Evolutionary conservation across 2,329 filamentous ascomycete genomes (phyloP).

Genomic region (Clonostachys chloroleuca): DNA sequence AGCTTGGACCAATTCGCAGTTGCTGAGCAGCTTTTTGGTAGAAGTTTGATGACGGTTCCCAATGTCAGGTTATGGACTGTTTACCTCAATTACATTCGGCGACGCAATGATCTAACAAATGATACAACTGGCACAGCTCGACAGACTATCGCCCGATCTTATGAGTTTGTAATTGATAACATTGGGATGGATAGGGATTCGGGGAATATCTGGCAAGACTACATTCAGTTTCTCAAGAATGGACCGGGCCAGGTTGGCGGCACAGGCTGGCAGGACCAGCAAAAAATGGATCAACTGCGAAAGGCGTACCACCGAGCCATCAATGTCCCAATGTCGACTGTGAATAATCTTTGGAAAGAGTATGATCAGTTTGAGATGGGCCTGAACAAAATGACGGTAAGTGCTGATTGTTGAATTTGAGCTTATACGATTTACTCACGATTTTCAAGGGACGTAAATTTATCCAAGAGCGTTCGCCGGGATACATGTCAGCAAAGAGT

Average conservation of each 20-base stretch:
- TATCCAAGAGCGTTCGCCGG: constrained; percentile 84
- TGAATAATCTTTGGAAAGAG: constrained; percentile 90
- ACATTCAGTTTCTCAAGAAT: constrained; percentile 87
- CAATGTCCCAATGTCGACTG: constrained; percentile 75
- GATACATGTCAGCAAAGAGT: constrained; percentile 94
- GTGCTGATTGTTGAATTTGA: constrained; percentile 14
- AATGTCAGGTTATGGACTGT: constrained; percentile 87
- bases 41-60: constrained; percentile 72
- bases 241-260: constrained; percentile 84
- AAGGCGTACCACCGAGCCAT: constrained; percentile 92
- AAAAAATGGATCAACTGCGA: constrained; percentile 92
- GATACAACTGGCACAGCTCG: constrained; percentile 76
- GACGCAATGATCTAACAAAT: constrained; percentile 77
- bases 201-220: constrained; percentile 88
- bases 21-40: constrained; percentile 79
- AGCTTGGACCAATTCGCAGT: constrained; percentile 76
- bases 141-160: constrained; percentile 76
- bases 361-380: constrained; percentile 96
- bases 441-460: constrained; percentile 78
- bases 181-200: constrained; percentile 91
- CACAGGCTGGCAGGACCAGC: constrained; percentile 89
- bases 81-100: constrained; percentile 92
- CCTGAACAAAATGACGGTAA: constrained; percentile 85
- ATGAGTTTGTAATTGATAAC: constrained; percentile 86
- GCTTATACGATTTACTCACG: constrained; percentile 1